Evolutionary conservation across 495 filamentous ascomycete genomes (phyloP).

Genomic region (Podospora bellae-mahoneyi): DNA sequence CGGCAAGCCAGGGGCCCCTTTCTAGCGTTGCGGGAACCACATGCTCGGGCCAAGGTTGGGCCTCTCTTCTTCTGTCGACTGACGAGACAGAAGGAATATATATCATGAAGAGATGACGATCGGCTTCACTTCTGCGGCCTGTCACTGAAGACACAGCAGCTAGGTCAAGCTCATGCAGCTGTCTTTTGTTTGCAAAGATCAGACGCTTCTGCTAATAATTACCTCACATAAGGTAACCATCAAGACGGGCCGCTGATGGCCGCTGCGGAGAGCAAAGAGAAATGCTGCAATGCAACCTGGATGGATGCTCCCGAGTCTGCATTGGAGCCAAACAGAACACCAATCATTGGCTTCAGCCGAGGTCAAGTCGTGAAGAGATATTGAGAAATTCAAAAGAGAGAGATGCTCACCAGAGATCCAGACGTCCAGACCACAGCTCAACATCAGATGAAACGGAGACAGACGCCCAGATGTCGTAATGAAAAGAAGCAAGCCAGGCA

Average conservation of each 20-base stretch:
- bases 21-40: slow-evolving; percentile 13
- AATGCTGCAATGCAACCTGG: slow-evolving; percentile 4
- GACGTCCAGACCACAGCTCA: not conserved
- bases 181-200: not conserved
- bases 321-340: not conserved
- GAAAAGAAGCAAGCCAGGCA: not conserved
- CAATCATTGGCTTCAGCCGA: not conserved
- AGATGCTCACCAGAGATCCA: not conserved
- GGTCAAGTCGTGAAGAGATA: not conserved
- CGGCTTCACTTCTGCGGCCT: not conserved
- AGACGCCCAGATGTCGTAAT: not conserved
- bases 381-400: not conserved
- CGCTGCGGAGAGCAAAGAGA: slow-evolving; percentile 5
- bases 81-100: not conserved
- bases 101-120: not conserved
- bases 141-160: not conserved
- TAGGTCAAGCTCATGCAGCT: not conserved
- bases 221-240: not conserved
- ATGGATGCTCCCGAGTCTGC: slow-evolving; percentile 10
- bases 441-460: not conserved
- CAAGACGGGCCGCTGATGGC: not conserved
- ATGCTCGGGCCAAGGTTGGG: slow-evolving; percentile 11
- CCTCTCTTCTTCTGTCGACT: slow-evolving; percentile 1
- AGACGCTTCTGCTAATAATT: not conserved
- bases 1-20: slow-evolving; percentile 14